Conservation (phyloP, 345 rosid genomes). For the Eucalyptus pumila region DNA sequence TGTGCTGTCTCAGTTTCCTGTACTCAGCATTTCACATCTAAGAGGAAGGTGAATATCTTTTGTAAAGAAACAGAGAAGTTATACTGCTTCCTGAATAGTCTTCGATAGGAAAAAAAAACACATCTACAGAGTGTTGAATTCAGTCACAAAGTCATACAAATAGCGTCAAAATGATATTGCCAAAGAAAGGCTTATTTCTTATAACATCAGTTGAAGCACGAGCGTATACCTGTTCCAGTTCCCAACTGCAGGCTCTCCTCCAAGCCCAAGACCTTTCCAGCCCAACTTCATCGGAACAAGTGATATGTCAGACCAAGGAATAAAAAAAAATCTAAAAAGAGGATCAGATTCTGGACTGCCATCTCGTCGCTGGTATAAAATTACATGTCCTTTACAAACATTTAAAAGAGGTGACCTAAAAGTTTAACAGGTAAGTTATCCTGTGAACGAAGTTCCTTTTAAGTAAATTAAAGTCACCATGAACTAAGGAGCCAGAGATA, state of each 20-base stretch:
- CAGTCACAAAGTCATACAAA: background rate
- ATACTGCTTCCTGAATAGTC: background rate
- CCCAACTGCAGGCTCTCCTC: constrained; percentile 60
- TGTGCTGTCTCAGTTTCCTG: background rate
- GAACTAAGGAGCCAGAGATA: background rate
- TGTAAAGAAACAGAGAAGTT: background rate
- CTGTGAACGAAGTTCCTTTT: background rate
- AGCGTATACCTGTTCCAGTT: constrained; percentile 54
- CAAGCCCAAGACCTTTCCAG: constrained; percentile 94
- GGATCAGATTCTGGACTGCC: background rate
- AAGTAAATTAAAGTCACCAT: background rate
- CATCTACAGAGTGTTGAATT: background rate
- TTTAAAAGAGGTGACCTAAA: background rate
- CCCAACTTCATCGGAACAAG: constrained; percentile 35
- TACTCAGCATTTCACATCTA: background rate
- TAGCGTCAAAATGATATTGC: background rate
- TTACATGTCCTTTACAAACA: background rate
- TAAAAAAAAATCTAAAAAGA: background rate
- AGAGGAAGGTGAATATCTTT: background rate
- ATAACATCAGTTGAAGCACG: background rate
- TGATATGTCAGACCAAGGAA: background rate
- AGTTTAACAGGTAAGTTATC: background rate
- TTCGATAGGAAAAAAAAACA: background rate
- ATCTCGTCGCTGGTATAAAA: background rate
- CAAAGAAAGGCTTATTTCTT: background rate